Base-by-base conservation (phyloP, 1,139 yeast species). In the Yamadazyma oceani region DNA sequence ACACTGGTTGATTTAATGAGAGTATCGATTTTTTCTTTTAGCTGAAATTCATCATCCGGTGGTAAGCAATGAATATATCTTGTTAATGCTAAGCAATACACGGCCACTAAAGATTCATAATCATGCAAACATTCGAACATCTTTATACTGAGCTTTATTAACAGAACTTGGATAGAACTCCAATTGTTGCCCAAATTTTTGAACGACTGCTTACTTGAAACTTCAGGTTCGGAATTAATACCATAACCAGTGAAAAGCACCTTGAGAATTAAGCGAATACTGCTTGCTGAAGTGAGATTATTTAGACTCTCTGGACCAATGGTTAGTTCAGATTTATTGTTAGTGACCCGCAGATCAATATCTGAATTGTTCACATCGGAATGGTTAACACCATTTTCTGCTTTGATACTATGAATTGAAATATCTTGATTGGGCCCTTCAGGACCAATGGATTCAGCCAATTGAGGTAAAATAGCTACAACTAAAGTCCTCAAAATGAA, bases 401-500 rank as follows among this genome's bases (percentile, higher is more conserved):
- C 14, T 12, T 29, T 15, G 31, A 26, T 24, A 13, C 21, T 19
- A 21, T 27, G 9, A 11, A 29, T 21, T 10, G 30, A 12, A 12
- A 26, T 29, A 3, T 44, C 46, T 4, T 34, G 25, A 8, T 10
- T 9, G 6, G 4, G 17, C 5, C 13, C 22, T 11, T 11, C n/a
- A 15, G 11, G 15, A 4, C 14, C 31, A 6, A 24, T 41, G 4
- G 43, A 33, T 36, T 55, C 58, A 7, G n/a, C 30, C 38, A 70
- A 50, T 38, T 66, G 71, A 2, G 80, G 80, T 10, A 75, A 57
- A 29, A 84, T 53, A 6, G 76, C 68, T 5, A 73, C 69, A 21
- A 86, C 57, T 25, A 86, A 59, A 8, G 81, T 76, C 29, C 92
- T 70, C 9, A 88, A 58, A 23, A 85, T 73, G 46, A 90, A 80